Percentiles rank a stretch among this genome's conserved stretches.
phyloP scores from a whole-genome alignment of 768 basidiomycete genomes.

The Terana coerulea region DNA sequence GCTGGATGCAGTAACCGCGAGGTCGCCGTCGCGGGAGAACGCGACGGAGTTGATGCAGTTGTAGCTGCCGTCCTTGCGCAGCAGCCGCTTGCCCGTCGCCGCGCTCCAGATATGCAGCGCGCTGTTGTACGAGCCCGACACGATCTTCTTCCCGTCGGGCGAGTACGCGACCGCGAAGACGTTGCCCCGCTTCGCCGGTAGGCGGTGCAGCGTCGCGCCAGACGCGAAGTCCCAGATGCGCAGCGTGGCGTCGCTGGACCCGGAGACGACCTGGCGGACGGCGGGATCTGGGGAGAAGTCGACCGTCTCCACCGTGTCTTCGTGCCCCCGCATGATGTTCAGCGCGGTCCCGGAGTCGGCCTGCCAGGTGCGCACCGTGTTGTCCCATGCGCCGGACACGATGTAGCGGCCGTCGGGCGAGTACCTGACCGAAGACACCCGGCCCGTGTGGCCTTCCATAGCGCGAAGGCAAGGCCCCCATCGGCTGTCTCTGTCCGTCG shows the following conservation, averaged over 20 bases:
- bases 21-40: constrained; percentile 4
- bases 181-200: not conserved
- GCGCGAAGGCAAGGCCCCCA: constrained; percentile 3
- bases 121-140: constrained; percentile 47
- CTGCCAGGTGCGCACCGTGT: constrained; percentile 7
- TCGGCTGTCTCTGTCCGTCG: not conserved
- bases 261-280: constrained; percentile 11
- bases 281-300: constrained; percentile 24
- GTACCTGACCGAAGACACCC: constrained; percentile 2
- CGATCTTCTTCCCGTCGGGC: constrained; percentile 21
- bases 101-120: constrained; percentile 45
- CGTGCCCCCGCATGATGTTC: constrained; percentile 17
- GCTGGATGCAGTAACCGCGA: constrained; percentile 7
- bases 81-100: constrained; percentile 33
- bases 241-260: constrained; percentile 9
- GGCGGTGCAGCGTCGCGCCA: not conserved
- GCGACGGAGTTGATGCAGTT: constrained; percentile 8
- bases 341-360: not conserved
- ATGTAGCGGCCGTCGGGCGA: constrained; percentile 10
- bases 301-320: constrained; percentile 16
- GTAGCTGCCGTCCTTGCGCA: constrained; percentile 15
- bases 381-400: constrained; percentile 7
- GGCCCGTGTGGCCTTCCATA: constrained; percentile 7
- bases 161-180: constrained; percentile 11
- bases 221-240: constrained; percentile 13